These are phyloP conservation scores for Pseudogymnoascus sp. DNA, from an alignment of 2,329 filamentous ascomycete genomes.

Conservation along the genomic window DNA sequence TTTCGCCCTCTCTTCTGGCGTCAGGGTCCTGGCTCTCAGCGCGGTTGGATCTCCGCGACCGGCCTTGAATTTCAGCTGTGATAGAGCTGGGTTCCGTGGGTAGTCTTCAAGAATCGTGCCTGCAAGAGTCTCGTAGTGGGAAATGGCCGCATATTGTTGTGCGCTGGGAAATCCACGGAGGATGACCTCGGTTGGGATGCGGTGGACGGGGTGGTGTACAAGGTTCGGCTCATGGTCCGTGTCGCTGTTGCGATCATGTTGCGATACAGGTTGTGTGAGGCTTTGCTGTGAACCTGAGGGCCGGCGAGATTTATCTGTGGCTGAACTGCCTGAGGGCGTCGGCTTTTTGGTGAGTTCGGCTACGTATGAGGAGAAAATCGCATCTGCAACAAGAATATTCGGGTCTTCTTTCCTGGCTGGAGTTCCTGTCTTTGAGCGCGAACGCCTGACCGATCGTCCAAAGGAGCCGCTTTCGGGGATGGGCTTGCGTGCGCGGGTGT, in stretches of 20 bases:
- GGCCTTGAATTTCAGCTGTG: slow-evolving; percentile 64
- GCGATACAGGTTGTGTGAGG: slow-evolving; percentile 20
- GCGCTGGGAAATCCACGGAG: slow-evolving; percentile 70
- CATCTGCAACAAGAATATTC: slow-evolving; percentile 55
- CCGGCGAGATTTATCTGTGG: slow-evolving; percentile 24
- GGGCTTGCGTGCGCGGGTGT: slow-evolving; percentile 43
- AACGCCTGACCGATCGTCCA: slow-evolving; percentile 59
- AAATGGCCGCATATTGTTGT: slow-evolving; percentile 78
- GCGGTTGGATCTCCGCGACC: slow-evolving; percentile 68
- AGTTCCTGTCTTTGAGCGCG: slow-evolving; percentile 54
- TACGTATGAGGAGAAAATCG: slow-evolving; percentile 54
- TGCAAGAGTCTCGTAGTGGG: slow-evolving; percentile 80
- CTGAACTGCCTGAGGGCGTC: slow-evolving; percentile 20
- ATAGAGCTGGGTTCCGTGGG: slow-evolving; percentile 70
- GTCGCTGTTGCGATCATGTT: slow-evolving; percentile 23
- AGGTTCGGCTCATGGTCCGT: slow-evolving; percentile 31
- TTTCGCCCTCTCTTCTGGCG: slow-evolving; percentile 65
- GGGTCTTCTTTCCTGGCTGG: slow-evolving; percentile 51
- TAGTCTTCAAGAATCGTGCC: slow-evolving; percentile 91
- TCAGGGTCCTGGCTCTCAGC: slow-evolving; percentile 58
- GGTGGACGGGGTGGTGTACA: slow-evolving; percentile 25
- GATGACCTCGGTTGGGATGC: slow-evolving; percentile 69
- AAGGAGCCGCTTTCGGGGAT: slow-evolving; percentile 59
- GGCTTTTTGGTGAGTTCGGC: slow-evolving; percentile 33
- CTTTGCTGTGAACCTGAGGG: slow-evolving; percentile 27